Evolutionary conservation across 495 filamentous ascomycete genomes (phyloP), one percentile per base, ranked within the genome.

Genomic region (Neurospora terricola): DNA sequence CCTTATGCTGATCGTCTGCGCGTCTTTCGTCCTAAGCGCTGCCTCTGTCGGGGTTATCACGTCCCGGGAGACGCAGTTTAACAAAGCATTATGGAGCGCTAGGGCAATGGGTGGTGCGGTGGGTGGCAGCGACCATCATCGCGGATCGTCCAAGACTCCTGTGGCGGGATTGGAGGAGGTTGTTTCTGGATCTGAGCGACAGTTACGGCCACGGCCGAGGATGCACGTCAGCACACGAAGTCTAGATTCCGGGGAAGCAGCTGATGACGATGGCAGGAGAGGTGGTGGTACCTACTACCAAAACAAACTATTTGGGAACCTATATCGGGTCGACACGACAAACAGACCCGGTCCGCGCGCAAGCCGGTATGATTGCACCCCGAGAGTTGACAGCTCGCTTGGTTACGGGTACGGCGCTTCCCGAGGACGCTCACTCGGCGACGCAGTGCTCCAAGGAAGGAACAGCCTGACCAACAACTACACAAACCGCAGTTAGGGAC

Each of bases 401-500:
- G 11, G 7, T 18, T 30, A 9, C 30, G 14, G 14, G 7, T 10
- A 30, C 54, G 23, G 14, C 12, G 12, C 14, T 16, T 16, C 54
- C 34, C 10, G 6, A 7, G 27, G 2, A 30, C 23, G 14, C 11
- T 62, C 27, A 62, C 54, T 34, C 23, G 23, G 12, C 5, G 5
- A 62, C 2, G 2, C 23, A 66, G 3, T 36, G 14, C 54, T 18
- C 14, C 54, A 34, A 66, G 27, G 12, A 66, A 7, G 54, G 27
- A 66, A 66, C 23, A 1, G 2, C 14, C 7, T 14, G 3, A 2
- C 23, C 27, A 9, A 48, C 43, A 71, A 37, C 70, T 45, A 71
- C 43, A n/a, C n/a, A n/a, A 54, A 71, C 70, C 70, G 27, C 54
- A 66, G 54, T 66, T 66, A 66, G 54, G 54, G 21, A 66, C 54